Base-by-base conservation (phyloP, 2,329 filamentous ascomycete species). In the Aureobasidium sp. region DNA sequence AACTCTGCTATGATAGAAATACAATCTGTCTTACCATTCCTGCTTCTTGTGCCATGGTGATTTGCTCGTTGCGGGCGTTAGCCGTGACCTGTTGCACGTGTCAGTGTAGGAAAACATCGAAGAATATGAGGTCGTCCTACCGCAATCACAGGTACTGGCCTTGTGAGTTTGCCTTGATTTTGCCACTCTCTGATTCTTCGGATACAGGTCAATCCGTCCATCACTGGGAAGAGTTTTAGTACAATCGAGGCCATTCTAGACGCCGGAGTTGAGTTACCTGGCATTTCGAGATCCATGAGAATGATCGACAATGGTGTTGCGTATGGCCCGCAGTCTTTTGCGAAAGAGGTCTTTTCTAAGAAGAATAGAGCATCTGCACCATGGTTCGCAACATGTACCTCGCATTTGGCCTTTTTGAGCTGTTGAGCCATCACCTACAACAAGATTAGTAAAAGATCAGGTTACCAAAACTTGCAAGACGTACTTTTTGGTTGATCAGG, bases 231-330 rank as follows among this genome's bases (percentile, higher is more conserved):
- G 21, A 8, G 5, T n/a, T 21, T 50, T 10, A 46, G 43, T 29
- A 10, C 8, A 0, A 10, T n/a, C 9, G 7, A n/a, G 2, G 25
- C 15, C 9, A 21, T 6, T 9, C 17, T 31, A 19, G 2, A 5
- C 7, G 27, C n/a, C n/a, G 10, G 10, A 5, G 27, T 29, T 31
- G 19, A 13, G 19, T 25, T 23, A 50, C 47, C 45, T 1, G 88
- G 88, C 88, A 92, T 92, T 68, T 91, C 88, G 47, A 90, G 78
- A 69, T 92, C 89, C 88, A 92, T 90, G 6, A 92, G 72, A 13
- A 92, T 84, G 2, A 57, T 54, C 3, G 60, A 53, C 1, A 51
- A 17, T 10, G 45, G 46, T 17, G 55, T 53, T 13, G 54, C 53
- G n/a, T 27, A 47, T 8, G 51, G 42, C 3, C 46, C 46, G 15